phyloP scores from a whole-genome alignment of 148 eudicot genomes.

The Simmondsia chinensis region DNA sequence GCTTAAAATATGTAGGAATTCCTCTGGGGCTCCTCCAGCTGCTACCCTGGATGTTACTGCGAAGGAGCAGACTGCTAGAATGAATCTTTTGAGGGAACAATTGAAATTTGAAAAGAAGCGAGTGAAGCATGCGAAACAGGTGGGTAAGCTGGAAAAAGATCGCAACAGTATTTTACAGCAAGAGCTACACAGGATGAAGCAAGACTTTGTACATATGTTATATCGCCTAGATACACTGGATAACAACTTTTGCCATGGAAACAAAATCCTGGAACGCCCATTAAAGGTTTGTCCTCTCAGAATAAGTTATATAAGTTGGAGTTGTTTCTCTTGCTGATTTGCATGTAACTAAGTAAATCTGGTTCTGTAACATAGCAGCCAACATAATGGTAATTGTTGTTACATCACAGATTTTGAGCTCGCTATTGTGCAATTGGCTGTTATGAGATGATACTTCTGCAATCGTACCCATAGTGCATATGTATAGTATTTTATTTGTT shows the following conservation, averaged over 20 bases:
- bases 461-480: too few relatives aligned
- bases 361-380: too few relatives aligned
- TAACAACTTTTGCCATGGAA: slow-evolving; percentile 19
- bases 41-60: not conserved
- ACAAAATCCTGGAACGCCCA: slow-evolving; percentile 30
- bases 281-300: slow-evolving; percentile 48
- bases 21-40: slow-evolving; percentile 13
- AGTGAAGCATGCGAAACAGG: slow-evolving; percentile 75
- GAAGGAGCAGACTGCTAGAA: slow-evolving; percentile 21
- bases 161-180: slow-evolving; percentile 37
- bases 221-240: slow-evolving; percentile 38
- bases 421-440: too few relatives aligned
- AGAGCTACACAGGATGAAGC: slow-evolving; percentile 41
- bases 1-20: slow-evolving; percentile 12
- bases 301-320: too few relatives aligned
- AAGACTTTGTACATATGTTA: slow-evolving; percentile 29
- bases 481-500: too few relatives aligned
- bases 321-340: too few relatives aligned
- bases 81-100: slow-evolving; percentile 49
- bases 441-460: too few relatives aligned
- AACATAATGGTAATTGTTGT: too few relatives aligned
- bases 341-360: too few relatives aligned
- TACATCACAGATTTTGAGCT: too few relatives aligned
- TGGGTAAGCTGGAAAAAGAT: slow-evolving; percentile 41
- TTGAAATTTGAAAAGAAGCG: slow-evolving; percentile 63